phyloP scores from a whole-genome alignment of 768 basidiomycete species.

The Termitomyces sp. region DNA sequence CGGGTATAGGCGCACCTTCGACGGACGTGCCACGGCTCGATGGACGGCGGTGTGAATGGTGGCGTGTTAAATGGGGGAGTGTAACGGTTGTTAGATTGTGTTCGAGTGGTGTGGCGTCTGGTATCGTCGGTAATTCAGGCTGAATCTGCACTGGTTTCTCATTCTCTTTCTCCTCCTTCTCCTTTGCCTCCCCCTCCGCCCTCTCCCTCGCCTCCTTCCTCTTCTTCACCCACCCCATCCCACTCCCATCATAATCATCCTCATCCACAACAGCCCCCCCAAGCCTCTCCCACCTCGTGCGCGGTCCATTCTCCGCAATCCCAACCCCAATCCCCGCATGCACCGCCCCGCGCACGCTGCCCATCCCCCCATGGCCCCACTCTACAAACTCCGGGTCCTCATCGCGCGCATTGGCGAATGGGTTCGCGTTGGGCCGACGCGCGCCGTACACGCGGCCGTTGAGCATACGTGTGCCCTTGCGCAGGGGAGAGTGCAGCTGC shows the following conservation, averaged over 20 bases:
- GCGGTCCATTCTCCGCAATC: slow-evolving; percentile 33
- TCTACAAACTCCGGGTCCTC: slow-evolving; percentile 87
- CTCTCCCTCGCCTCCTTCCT: slow-evolving; percentile 46
- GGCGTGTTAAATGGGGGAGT: background rate
- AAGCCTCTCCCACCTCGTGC: slow-evolving; percentile 35
- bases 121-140: background rate
- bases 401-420: slow-evolving; percentile 61
- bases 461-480: slow-evolving; percentile 63
- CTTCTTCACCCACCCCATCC: slow-evolving; percentile 79
- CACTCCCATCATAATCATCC: slow-evolving; percentile 81
- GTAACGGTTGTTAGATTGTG: slow-evolving; percentile 19
- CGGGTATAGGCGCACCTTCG: background rate
- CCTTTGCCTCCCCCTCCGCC: slow-evolving; percentile 28
- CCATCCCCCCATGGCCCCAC: slow-evolving; percentile 91
- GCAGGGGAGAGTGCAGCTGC: slow-evolving; percentile 7
- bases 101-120: slow-evolving; percentile 10
- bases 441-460: slow-evolving; percentile 85
- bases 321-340: slow-evolving; percentile 29
- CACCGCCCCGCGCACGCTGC: slow-evolving; percentile 46
- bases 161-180: slow-evolving; percentile 7
- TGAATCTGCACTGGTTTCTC: background rate
- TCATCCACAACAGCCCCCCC: slow-evolving; percentile 30
- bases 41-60: background rate
- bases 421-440: slow-evolving; percentile 42
- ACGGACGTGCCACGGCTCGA: slow-evolving; percentile 7